Percentiles rank a stretch among this genome's conserved stretches.
These are phyloP conservation scores for Tylopilus vinaceipallidus DNA, from an alignment of 768 basidiomycete genomes.

Conservation along the genomic window DNA sequence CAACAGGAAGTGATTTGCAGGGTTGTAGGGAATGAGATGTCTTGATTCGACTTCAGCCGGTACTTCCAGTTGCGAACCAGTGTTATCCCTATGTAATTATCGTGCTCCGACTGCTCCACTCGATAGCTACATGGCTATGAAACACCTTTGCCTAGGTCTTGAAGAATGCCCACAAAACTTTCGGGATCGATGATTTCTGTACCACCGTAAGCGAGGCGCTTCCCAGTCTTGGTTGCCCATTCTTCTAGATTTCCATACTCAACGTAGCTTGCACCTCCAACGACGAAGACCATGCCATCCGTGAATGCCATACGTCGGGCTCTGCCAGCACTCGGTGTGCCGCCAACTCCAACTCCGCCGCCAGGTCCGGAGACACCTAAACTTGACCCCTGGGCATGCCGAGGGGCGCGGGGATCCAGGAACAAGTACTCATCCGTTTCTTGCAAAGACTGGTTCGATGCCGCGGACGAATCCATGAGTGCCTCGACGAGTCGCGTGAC, in stretches of 20 bases:
- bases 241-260: conserved; percentile 97
- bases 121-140: conserved; percentile 35
- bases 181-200: conserved; percentile 93
- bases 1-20: conserved; percentile 49
- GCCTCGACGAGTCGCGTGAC: conserved; percentile 93
- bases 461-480: conserved; percentile 94
- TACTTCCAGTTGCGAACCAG: conserved; percentile 14
- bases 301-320: conserved; percentile 70
- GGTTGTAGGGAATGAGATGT: not conserved
- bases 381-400: conserved; percentile 47
- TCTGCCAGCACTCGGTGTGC: conserved; percentile 36
- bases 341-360: conserved; percentile 42
- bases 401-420: conserved; percentile 86
- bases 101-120: not conserved
- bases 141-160: conserved; percentile 52
- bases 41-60: not conserved
- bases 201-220: conserved; percentile 89
- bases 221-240: conserved; percentile 82
- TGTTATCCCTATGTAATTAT: not conserved
- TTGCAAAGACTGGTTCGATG: conserved; percentile 89
- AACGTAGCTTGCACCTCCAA: conserved; percentile 95
- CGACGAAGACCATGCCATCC: conserved; percentile 90
- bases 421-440: conserved; percentile 96
- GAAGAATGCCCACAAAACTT: conserved; percentile 75
- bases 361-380: conserved; percentile 46